phyloP scores from a whole-genome alignment of 148 eudicot genomes.

The Silene uniflora region DNA sequence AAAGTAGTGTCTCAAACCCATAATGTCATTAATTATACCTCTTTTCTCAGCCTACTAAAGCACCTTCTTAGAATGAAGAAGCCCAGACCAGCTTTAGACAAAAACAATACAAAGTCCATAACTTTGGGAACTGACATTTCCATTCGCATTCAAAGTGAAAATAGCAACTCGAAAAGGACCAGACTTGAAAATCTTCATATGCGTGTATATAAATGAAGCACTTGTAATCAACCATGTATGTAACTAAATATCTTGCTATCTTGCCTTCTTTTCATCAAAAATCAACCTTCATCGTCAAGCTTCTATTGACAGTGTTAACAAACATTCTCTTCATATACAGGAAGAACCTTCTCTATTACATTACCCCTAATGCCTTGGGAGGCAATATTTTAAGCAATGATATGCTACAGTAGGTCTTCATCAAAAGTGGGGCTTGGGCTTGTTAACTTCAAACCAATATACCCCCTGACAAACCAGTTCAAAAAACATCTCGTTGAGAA shows the following conservation, averaged over 20 bases:
- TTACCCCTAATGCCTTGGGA: slow-evolving; percentile 51
- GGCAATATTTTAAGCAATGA: slow-evolving; percentile 50
- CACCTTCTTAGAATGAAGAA: slow-evolving; percentile 29
- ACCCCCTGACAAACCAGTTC: slow-evolving; percentile 91
- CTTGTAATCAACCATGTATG: slow-evolving; percentile 56
- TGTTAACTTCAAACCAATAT: slow-evolving; percentile 76
- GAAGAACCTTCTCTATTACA: slow-evolving; percentile 52
- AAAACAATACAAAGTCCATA: slow-evolving; percentile 36
- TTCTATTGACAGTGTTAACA: slow-evolving; percentile 48
- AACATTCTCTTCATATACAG: slow-evolving; percentile 42
- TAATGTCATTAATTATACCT: slow-evolving; percentile 33
- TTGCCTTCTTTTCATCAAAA: slow-evolving; percentile 48
- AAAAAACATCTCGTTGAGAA: slow-evolving; percentile 47
- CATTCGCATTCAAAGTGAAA: slow-evolving; percentile 46
- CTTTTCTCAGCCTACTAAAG: slow-evolving; percentile 28
- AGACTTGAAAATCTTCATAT: slow-evolving; percentile 37
- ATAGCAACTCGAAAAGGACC: slow-evolving; percentile 57
- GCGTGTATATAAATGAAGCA: slow-evolving; percentile 38
- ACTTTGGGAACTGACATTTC: slow-evolving; percentile 52
- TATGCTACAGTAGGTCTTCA: slow-evolving; percentile 59
- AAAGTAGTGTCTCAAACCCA: slow-evolving; percentile 16
- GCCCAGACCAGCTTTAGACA: slow-evolving; percentile 26
- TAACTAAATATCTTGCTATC: slow-evolving; percentile 43
- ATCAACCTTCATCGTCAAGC: slow-evolving; percentile 56
- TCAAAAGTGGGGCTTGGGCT: slow-evolving; percentile 88